Percentiles rank a stretch among this genome's conserved stretches.
Evolutionary conservation across 805 yeast species (phyloP).

Genomic region (Barnettozyma vustinii): DNA sequence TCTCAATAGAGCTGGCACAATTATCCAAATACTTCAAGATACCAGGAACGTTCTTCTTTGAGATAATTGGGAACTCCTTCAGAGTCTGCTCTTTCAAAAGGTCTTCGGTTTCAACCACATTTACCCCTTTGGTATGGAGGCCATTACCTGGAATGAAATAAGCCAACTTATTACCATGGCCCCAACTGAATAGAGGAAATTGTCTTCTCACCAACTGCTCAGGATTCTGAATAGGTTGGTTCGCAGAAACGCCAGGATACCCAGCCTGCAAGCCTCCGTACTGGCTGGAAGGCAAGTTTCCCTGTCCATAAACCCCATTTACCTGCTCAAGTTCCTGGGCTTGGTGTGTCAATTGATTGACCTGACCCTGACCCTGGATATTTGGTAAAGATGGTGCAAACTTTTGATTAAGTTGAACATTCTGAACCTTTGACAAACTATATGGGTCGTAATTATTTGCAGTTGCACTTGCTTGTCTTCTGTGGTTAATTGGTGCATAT

Average conservation of each 20-base stretch:
- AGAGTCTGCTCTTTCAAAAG: conserved; percentile 30
- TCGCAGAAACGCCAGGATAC: conserved; percentile 2
- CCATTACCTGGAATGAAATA: conserved; percentile 34
- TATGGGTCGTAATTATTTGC: conserved; percentile 27
- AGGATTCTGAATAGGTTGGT: conserved; percentile 39
- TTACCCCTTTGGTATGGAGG: conserved; percentile 29
- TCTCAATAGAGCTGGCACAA: conserved; percentile 9
- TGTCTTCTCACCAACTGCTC: conserved; percentile 53
- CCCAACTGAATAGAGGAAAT: conserved; percentile 74
- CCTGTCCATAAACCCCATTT: not conserved
- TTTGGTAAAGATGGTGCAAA: not conserved
- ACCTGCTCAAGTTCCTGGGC: not conserved
- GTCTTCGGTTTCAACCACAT: conserved; percentile 30
- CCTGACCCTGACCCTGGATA: not conserved
- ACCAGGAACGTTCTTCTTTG: conserved; percentile 25
- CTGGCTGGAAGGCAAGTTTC: not conserved
- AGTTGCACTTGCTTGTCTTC: conserved; percentile 24
- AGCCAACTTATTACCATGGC: conserved; percentile 39
- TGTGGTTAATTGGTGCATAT: conserved; percentile 35
- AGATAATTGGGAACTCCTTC: conserved; percentile 31
- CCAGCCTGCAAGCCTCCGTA: not conserved
- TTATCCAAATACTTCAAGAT: conserved; percentile 25
- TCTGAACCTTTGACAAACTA: conserved; percentile 17
- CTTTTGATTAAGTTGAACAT: not conserved
- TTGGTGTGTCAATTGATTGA: conserved; percentile 1